Percentiles rank a stretch among this genome's conserved stretches.
phyloP scores from a whole-genome alignment of 176 grass and related monocot genomes.

The Coix lacrymajobi region DNA sequence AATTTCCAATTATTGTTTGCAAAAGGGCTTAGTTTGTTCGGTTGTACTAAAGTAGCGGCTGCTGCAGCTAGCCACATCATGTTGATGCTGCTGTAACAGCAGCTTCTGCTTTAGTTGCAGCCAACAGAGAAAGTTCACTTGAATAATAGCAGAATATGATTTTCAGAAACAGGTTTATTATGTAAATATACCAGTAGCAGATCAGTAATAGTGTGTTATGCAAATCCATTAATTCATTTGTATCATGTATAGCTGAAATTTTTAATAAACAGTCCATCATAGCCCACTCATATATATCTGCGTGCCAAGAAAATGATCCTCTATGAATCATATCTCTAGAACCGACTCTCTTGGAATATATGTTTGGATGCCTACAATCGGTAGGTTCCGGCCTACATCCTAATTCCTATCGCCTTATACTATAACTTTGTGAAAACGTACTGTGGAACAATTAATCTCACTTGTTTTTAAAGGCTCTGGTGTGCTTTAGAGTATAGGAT shows the following conservation, averaged over 20 bases:
- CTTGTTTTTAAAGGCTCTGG: conserved; percentile 23
- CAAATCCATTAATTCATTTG: too few relatives aligned
- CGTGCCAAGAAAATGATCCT: background rate
- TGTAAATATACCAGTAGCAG: too few relatives aligned
- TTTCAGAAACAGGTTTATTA: too few relatives aligned
- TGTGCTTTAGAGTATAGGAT: conserved; percentile 3
- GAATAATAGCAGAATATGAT: background rate
- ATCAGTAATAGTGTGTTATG: too few relatives aligned
- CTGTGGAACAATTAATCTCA: conserved; percentile 21
- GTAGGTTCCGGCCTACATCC: conserved; percentile 26
- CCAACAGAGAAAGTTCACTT: too few relatives aligned
- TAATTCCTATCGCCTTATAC: conserved; percentile 3
- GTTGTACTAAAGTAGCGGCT: too few relatives aligned
- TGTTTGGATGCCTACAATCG: conserved; percentile 32
- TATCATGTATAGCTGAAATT: too few relatives aligned
- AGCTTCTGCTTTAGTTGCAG: too few relatives aligned
- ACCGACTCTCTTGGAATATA: conserved; percentile 31
- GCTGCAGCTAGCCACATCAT: too few relatives aligned
- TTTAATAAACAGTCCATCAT: background rate
- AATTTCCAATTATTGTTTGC: background rate
- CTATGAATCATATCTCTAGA: conserved; percentile 11
- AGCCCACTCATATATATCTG: background rate
- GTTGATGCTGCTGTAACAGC: background rate
- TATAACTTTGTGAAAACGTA: conserved; percentile 21
- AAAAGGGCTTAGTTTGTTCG: background rate